phyloP scores from a whole-genome alignment of 257 asterid species.

The Catharanthus roseus region DNA sequence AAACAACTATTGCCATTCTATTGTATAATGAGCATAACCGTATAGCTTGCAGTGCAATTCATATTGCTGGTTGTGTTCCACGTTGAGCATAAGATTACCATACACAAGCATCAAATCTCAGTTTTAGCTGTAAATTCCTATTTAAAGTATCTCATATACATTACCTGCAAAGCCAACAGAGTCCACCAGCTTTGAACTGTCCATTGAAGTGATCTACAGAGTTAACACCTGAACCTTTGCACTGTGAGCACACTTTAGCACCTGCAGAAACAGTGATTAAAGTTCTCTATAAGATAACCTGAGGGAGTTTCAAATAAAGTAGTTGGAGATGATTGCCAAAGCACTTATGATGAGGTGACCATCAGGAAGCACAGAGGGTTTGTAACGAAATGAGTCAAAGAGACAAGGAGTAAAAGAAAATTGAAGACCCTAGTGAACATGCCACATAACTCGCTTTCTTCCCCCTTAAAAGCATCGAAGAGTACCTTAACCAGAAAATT shows the following conservation, averaged over 20 bases:
- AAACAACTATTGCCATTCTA: not conserved
- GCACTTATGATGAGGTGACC: not conserved
- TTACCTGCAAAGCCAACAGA: conserved; percentile 99
- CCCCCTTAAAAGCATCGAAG: not conserved
- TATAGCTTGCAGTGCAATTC: not conserved
- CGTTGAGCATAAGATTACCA: not conserved
- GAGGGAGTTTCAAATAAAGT: not conserved
- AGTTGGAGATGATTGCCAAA: not conserved
- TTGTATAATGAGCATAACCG: not conserved
- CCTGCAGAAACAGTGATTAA: conserved; percentile 36
- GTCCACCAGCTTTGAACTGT: conserved; percentile 75
- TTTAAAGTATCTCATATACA: not conserved
- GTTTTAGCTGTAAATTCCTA: not conserved
- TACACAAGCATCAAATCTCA: not conserved
- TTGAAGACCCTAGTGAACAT: not conserved
- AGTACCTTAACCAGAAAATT: not conserved
- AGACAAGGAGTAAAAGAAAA: not conserved
- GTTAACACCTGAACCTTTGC: conserved; percentile 68
- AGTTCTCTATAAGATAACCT: not conserved
- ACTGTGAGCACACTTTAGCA: conserved; percentile 52
- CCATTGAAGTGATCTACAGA: conserved; percentile 81
- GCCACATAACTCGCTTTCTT: not conserved
- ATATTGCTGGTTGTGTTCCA: not conserved
- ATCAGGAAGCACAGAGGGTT: not conserved
- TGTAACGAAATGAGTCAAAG: not conserved